Conservation (phyloP, 768 basidiomycete species). For the Auriscalpium microsporum region DNA sequence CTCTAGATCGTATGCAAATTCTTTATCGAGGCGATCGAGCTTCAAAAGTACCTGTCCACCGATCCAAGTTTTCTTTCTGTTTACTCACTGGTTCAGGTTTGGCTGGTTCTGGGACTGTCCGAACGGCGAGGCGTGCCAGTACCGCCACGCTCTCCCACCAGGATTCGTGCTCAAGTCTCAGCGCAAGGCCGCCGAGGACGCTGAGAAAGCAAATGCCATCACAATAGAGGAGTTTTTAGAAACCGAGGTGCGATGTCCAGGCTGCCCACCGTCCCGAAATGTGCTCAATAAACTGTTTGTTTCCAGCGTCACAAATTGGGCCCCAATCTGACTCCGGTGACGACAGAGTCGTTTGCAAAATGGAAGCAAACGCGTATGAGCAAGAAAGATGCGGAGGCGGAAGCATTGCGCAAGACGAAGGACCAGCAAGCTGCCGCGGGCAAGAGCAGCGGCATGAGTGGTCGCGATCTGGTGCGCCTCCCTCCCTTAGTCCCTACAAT, state of each 20-base stretch:
- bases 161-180: conserved; percentile 95
- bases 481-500: not conserved
- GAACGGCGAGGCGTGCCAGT: conserved; percentile 82
- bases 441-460: conserved; percentile 90
- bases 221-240: conserved; percentile 96
- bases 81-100: conserved; percentile 35
- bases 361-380: conserved; percentile 96
- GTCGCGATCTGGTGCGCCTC: conserved; percentile 76
- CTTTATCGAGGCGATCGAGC: conserved; percentile 95
- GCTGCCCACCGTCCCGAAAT: not conserved
- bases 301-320: conserved; percentile 89
- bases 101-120: conserved; percentile 98
- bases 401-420: conserved; percentile 76
- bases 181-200: conserved; percentile 84
- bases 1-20: conserved; percentile 91
- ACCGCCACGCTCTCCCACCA: conserved; percentile 91
- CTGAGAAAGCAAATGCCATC: conserved; percentile 81
- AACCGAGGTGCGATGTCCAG: conserved; percentile 61
- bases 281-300: not conserved
- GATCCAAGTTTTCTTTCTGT: not conserved
- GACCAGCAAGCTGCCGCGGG: conserved; percentile 75
- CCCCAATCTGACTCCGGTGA: conserved; percentile 84
- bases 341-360: conserved; percentile 78
- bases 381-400: conserved; percentile 88
- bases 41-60: conserved; percentile 49